Conservation (phyloP, 441 rosid genomes). For the Adansonia rubrostipa region DNA sequence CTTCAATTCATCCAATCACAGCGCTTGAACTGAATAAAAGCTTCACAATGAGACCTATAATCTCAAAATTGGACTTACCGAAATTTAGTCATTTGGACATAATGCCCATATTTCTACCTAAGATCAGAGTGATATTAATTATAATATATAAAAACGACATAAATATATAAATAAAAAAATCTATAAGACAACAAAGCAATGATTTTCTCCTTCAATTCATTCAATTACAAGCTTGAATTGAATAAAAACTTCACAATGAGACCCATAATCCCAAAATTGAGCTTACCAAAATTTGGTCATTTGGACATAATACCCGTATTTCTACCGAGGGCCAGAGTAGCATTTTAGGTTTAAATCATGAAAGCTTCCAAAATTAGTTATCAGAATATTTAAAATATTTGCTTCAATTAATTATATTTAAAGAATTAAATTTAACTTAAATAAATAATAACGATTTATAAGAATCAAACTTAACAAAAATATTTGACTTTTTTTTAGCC, state of each 20-base stretch:
- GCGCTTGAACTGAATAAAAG: neutral
- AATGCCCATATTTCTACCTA: neutral
- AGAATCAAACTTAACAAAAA: too few relatives aligned
- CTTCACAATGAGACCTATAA: neutral
- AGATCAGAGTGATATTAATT: neutral
- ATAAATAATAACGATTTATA: too few relatives aligned
- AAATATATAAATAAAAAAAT: too few relatives aligned
- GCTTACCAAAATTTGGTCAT: neutral
- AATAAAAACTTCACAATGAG: neutral
- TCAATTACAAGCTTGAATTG: neutral
- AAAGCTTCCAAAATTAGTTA: too few relatives aligned
- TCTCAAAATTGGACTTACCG: neutral
- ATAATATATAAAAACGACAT: too few relatives aligned
- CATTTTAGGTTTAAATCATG: too few relatives aligned
- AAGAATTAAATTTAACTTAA: too few relatives aligned
- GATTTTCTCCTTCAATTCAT: neutral
- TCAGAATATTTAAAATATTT: too few relatives aligned
- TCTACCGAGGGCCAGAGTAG: neutral
- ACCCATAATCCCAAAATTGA: neutral
- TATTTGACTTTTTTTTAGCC: too few relatives aligned
- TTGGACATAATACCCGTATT: neutral
- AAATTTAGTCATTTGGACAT: neutral
- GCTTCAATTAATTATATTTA: too few relatives aligned
- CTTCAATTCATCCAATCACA: too few relatives aligned
- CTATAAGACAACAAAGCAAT: too few relatives aligned